Evolutionary conservation across 2,329 filamentous ascomycete species (phyloP).

Genomic region (Metarhizium rileyi): DNA sequence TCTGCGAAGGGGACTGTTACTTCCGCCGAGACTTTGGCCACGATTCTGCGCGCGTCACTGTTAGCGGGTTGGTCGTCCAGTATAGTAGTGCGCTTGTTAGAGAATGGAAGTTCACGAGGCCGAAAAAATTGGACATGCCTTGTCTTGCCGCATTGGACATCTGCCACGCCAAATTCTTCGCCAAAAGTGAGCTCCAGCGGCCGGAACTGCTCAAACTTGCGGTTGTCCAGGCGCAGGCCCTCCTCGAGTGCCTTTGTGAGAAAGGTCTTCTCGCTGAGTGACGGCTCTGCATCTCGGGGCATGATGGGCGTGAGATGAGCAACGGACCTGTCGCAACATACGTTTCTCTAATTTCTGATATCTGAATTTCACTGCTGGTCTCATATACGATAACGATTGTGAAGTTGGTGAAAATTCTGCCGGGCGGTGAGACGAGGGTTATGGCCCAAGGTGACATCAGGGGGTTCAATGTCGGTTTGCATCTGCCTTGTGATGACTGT

Average conservation of each 20-base stretch:
- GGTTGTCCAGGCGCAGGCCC: conserved; percentile 74
- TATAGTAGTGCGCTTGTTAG: too few species aligned
- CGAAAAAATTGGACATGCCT: too few species aligned
- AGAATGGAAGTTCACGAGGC: too few species aligned
- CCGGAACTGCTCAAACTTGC: conserved; percentile 71
- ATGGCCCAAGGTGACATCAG: too few species aligned
- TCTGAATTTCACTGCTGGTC: conserved; percentile 10
- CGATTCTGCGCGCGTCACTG: conserved; percentile 46
- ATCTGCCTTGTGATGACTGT: too few species aligned
- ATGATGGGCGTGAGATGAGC: conserved; percentile 37
- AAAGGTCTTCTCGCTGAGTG: conserved; percentile 80
- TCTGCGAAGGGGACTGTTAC: conserved; percentile 78
- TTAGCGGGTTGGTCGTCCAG: too few species aligned
- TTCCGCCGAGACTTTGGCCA: conserved; percentile 80
- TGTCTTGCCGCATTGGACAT: conserved; percentile 83
- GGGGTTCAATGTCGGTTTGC: too few species aligned
- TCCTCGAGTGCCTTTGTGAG: conserved; percentile 74
- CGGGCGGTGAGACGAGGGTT: conserved; percentile 34
- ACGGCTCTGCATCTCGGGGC: conserved; percentile 88
- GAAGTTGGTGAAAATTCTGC: conserved; percentile 32
- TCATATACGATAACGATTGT: not conserved
- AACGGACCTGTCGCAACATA: not conserved
- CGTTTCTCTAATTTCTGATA: not conserved
- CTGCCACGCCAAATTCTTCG: conserved; percentile 82
- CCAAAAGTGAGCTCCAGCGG: conserved; percentile 71